Base-by-base conservation (phyloP, 768 basidiomycete genomes). In the Leccinum broughii region DNA sequence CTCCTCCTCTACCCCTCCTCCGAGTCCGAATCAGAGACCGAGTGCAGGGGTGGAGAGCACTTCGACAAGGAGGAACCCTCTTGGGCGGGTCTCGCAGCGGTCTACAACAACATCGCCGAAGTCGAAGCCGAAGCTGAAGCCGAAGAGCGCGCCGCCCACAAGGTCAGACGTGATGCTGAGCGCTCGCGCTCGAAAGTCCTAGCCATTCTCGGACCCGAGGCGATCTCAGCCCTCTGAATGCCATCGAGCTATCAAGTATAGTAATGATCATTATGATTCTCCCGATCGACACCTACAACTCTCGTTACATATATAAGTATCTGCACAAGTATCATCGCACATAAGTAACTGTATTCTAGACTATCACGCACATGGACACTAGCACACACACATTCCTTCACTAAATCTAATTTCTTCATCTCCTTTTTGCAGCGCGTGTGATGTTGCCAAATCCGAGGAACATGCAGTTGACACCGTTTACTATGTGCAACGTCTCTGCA, bases 151-250 rank as follows among this genome's bases (percentile, higher is more conserved):
- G 52, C 44, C 4, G 9, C 10, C 3, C 59, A 50, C 57, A 68
- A 52, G 32, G 62, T 48, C 0, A 57, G n/a, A 58, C 66, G 66
- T 51, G 52, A 59, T 49, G 53, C 53, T 4, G 13, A 28, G 17
- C 56, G 65, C 26, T 64, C 66, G 1, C 66, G 50, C 41, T 6
- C 49, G 2, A 67, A 61, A 50, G 34, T 28, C 1, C 53, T 67
- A 58, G 53, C 58, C 5, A 9, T 64, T 4, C 46, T 57, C 0
- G 56, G 58, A 28, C 57, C 50, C 17, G 58, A 67, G 20, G 46
- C 62, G 24, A 26, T 14, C 24, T 9, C 32, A 4, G 46, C 51
- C 37, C 20, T 58, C 1, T 59, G 48, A 49, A 24, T n/a, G 8
- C 17, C 17, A 9, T 41, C 39, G 9, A n/a, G 34, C 8, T 41